A percentile compares a stretch with the other conserved stretches of the same genome.
Evolutionary conservation across 2,329 filamentous ascomycete species (phyloP).

Genomic region (Corniculantispora saksenae): DNA sequence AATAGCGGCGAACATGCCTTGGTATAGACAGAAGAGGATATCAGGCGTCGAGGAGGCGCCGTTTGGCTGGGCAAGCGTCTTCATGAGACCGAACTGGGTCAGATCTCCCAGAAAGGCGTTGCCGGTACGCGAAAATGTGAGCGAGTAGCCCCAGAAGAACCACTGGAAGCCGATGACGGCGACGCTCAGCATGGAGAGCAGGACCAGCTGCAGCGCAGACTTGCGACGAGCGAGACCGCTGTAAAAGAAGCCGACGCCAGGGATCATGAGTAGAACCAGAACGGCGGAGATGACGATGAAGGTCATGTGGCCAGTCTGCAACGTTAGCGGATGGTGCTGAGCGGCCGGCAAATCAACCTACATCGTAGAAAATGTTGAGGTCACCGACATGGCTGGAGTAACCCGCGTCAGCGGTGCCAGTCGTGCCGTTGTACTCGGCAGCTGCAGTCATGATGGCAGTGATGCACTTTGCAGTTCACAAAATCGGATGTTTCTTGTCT

Average conservation of each 20-base stretch:
- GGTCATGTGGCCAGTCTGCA: constrained; percentile 74
- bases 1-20: constrained; percentile 87
- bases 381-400: constrained; percentile 59
- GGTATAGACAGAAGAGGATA: constrained; percentile 80
- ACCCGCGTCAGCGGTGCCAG: constrained; percentile 50
- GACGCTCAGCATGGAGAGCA: constrained; percentile 79
- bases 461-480: neutral
- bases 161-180: constrained; percentile 84
- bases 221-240: constrained; percentile 86
- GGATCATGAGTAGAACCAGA: constrained; percentile 88
- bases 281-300: constrained; percentile 78
- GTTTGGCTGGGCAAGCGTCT: constrained; percentile 75
- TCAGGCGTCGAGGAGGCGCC: constrained; percentile 74
- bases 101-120: constrained; percentile 78
- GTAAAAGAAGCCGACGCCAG: constrained; percentile 93
- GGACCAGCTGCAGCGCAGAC: constrained; percentile 83
- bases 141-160: constrained; percentile 94
- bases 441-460: constrained; percentile 27
- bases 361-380: constrained; percentile 83
- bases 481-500: neutral
- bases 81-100: constrained; percentile 77
- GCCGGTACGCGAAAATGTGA: constrained; percentile 80
- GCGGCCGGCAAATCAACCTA: constrained; percentile 36
- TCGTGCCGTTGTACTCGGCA: constrained; percentile 52
- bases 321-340: neutral